Base-by-base conservation (phyloP, 129 eudicot genomes). In the Sambucus nigra region DNA sequence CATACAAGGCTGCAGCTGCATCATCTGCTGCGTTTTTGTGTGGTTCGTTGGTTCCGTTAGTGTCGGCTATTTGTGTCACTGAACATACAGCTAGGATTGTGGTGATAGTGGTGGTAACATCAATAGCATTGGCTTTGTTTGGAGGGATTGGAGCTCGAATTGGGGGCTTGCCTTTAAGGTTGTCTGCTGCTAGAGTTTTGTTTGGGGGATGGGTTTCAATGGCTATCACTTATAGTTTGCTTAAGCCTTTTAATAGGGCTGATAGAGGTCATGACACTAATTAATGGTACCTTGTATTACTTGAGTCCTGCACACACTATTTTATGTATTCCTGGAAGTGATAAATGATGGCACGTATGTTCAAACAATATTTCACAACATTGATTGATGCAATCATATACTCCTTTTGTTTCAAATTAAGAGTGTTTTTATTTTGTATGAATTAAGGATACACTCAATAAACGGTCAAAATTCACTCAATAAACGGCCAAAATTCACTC, bases 151-250 rank as follows among this genome's bases (percentile, higher is more conserved):
- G 94, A 65, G 87, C 81, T 26, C 52, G 55, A 47, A 49, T 84
- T 44, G 87, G 94, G 5, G 81, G 87, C 16, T 76, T 76, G 8
- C 59, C 72, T 20, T 63, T 73, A 40, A 60, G 76, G 59, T 65
- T 59, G 2, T 76, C 87, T 3, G 87, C 83, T 2, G 15, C 51
- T 23, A 69, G 87, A 59, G 83, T 83, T 33, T 27, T 83, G 7
- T 12, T 75, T 61, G 94, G 94, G 59, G 94, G 83, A 57, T 83
- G 94, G 87, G 64, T 83, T 40, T 69, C 81, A 10, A 83, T 83
- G 94, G 87, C 71, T 42, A 61, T 79, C 48, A 79, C 84, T 22
- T 79, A 83, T 51, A 60, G 76, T 19, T 64, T 79, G 59, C 65
- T 83, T 55, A 79, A 79, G 76, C 80, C 83, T 24, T 79, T 83